These are phyloP conservation scores for Fusarium albosuccineum DNA, from an alignment of 2,329 filamentous ascomycete species.

Conservation along the genomic window DNA sequence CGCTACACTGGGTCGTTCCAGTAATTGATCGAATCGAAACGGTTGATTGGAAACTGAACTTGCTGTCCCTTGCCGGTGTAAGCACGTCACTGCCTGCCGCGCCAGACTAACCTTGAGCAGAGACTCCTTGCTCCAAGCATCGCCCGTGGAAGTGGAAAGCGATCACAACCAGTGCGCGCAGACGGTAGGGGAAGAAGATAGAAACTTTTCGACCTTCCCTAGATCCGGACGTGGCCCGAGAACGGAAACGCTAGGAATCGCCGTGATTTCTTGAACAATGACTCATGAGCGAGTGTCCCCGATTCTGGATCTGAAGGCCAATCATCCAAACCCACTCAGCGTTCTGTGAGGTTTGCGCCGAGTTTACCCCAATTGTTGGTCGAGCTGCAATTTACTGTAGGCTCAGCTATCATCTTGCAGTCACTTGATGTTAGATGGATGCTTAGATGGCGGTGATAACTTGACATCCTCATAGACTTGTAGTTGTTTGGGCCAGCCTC, in stretches of 20 bases:
- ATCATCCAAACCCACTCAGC: no score
- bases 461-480: no score
- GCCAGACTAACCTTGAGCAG: neutral
- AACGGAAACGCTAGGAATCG: neutral
- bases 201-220: no score
- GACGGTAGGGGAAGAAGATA: no score
- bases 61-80: neutral
- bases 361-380: no score
- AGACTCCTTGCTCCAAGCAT: neutral
- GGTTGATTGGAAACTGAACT: conserved; percentile 2
- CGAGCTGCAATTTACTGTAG: no score
- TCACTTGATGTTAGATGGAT: no score
- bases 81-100: neutral
- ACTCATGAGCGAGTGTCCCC: neutral
- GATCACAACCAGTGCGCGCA: neutral
- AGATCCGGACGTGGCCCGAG: neutral
- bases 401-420: no score
- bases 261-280: neutral
- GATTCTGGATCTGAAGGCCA: no score
- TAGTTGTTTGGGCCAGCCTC: no score
- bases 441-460: no score
- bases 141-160: neutral
- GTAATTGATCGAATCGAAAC: neutral
- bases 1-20: conserved; percentile 10
- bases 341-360: no score